phyloP scores from a whole-genome alignment of 257 asterid genomes.

The Solanum peruvianum region DNA sequence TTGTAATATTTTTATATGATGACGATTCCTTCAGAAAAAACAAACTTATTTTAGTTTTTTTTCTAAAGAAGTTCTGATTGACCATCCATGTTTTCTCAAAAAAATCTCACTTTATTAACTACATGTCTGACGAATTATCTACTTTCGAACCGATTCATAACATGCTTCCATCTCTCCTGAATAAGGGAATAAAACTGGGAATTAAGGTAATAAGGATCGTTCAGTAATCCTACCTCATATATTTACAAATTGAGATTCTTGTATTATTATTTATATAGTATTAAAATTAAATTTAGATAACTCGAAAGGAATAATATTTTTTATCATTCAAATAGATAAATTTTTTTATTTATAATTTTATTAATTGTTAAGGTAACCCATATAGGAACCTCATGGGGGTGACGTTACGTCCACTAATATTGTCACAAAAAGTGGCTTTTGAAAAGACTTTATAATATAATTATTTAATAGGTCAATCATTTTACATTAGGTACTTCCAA shows the following conservation, averaged over 20 bases:
- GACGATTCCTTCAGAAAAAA: not conserved
- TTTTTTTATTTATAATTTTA: no score
- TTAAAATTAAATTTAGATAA: rapidly evolving
- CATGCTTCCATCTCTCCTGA: not conserved
- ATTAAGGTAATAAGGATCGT: no score
- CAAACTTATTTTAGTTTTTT: not conserved
- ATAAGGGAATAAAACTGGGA: no score
- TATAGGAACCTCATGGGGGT: not conserved
- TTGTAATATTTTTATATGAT: not conserved
- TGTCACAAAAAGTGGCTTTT: not conserved
- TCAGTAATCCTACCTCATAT: no score
- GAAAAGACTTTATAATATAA: not conserved
- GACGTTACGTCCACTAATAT: not conserved
- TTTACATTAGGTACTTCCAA: not conserved
- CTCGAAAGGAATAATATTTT: no score
- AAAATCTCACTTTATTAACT: not conserved
- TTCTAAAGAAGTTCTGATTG: rapidly evolving
- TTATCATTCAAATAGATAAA: not conserved
- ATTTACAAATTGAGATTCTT: no score
- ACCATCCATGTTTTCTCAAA: not conserved
- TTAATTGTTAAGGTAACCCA: no score
- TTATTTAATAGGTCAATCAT: not conserved
- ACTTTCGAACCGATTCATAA: no score
- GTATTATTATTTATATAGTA: rapidly evolving
- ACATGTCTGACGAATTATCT: not conserved